phyloP scores from a whole-genome alignment of 208 protist species.

The Trypanosoma caninum region DNA sequence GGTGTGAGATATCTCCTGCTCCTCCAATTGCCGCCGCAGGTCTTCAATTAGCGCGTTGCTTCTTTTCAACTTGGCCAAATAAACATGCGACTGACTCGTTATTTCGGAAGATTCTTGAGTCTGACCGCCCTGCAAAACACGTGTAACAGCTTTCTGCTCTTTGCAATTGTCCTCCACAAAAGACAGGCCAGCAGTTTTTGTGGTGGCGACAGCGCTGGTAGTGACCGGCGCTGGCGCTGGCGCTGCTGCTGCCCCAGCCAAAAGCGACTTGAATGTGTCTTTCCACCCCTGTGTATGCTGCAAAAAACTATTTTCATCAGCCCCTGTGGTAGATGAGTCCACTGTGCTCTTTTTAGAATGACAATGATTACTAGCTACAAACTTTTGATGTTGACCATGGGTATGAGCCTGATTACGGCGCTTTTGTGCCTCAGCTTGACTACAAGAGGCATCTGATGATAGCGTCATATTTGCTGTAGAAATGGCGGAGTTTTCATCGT shows the following conservation, averaged over 20 bases:
- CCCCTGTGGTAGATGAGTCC: slow-evolving; percentile 4
- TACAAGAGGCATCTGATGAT: slow-evolving; percentile 5
- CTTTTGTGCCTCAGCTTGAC: background rate
- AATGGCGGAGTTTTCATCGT: background rate
- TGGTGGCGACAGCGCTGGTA: background rate
- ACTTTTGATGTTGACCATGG: no score
- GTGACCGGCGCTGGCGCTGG: background rate
- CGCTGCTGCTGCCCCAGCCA: slow-evolving; percentile 19
- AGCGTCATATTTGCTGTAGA: slow-evolving; percentile 16
- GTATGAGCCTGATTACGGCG: no score
- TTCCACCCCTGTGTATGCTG: slow-evolving; percentile 43
- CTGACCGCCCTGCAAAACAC: no score
- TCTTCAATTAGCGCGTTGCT: background rate
- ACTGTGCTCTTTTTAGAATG: slow-evolving; percentile 6
- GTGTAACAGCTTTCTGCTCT: no score
- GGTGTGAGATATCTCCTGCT: slow-evolving; percentile 33
- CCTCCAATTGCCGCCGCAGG: slow-evolving; percentile 28
- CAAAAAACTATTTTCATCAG: slow-evolving; percentile 19
- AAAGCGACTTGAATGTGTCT: slow-evolving; percentile 41
- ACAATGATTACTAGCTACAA: background rate
- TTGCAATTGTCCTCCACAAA: no score
- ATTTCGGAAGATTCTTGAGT: background rate
- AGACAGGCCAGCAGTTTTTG: no score
- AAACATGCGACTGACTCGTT: background rate
- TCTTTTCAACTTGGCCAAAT: background rate